Percentiles rank a stretch among this genome's conserved stretches.
Conservation (phyloP, 2,329 filamentous ascomycete genomes). For the Neoarthrinium moseri region DNA sequence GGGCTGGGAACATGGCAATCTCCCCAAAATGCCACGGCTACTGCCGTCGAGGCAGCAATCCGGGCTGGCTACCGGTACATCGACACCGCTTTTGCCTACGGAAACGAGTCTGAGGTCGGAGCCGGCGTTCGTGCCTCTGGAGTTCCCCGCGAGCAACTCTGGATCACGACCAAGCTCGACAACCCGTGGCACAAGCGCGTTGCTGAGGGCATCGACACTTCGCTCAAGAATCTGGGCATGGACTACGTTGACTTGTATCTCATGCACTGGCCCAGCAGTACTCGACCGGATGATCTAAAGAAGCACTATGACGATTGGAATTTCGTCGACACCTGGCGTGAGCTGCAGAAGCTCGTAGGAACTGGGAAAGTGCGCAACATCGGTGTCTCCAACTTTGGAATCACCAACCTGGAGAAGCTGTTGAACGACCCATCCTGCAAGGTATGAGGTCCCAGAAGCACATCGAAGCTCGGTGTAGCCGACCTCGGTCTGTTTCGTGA, state of each 20-base stretch:
- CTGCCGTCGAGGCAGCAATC: constrained; percentile 70
- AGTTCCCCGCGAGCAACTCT: constrained; percentile 65
- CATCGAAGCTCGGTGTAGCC: not conserved
- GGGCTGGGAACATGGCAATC: constrained; percentile 82
- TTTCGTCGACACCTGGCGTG: constrained; percentile 76
- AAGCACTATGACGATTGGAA: constrained; percentile 77
- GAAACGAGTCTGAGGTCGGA: constrained; percentile 71
- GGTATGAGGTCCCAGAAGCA: constrained; percentile 36
- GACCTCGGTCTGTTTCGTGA: not conserved
- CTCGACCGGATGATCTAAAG: constrained; percentile 58
- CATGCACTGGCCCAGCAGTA: constrained; percentile 70
- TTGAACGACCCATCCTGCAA: constrained; percentile 64
- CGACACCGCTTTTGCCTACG: constrained; percentile 75
- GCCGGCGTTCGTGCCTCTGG: constrained; percentile 62
- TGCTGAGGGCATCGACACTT: constrained; percentile 57
- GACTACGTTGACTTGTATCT: constrained; percentile 71
- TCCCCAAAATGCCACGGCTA: constrained; percentile 63
- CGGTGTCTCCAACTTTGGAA: constrained; percentile 83
- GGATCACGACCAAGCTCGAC: constrained; percentile 79
- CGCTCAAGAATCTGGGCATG: constrained; percentile 58
- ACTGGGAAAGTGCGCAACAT: constrained; percentile 76
- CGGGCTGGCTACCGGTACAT: constrained; percentile 71
- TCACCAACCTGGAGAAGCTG: constrained; percentile 76
- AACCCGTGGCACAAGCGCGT: constrained; percentile 76
- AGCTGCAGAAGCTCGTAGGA: constrained; percentile 67